Conservation (phyloP, 2,329 filamentous ascomycete species). For the Exserohilum turcica region DNA sequence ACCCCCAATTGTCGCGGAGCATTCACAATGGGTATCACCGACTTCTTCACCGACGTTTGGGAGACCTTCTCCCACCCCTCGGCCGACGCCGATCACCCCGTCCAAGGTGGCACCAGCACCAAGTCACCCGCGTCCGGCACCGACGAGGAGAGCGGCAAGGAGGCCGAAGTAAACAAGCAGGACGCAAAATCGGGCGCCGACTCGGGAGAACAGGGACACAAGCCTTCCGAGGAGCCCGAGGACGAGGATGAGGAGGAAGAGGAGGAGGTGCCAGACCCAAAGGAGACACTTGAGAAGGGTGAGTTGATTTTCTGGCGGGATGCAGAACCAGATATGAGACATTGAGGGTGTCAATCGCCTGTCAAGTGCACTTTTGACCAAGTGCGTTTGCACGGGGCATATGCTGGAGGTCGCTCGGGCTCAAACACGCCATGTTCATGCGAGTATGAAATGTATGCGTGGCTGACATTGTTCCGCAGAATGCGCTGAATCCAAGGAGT, state of each 20-base stretch:
- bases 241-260: conserved; percentile 81
- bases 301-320: conserved; percentile 54
- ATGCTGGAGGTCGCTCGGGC: neutral
- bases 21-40: conserved; percentile 64
- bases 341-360: neutral
- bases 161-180: conserved; percentile 52
- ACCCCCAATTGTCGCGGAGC: conserved; percentile 42
- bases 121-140: conserved; percentile 49
- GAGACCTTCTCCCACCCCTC: conserved; percentile 63
- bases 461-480: conserved; percentile 61
- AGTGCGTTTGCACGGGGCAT: neutral
- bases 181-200: conserved; percentile 48
- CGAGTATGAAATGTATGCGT: neutral
- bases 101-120: conserved; percentile 48
- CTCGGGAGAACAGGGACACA: conserved; percentile 56
- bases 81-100: conserved; percentile 51
- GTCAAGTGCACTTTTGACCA: too few relatives aligned
- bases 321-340: neutral
- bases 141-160: conserved; percentile 50
- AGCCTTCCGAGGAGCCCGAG: conserved; percentile 59
- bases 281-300: conserved; percentile 92
- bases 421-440: neutral
- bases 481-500: conserved; percentile 85
- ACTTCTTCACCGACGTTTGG: conserved; percentile 68
- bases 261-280: conserved; percentile 82